Evolutionary conservation across 2,329 filamentous ascomycete species (phyloP).

Genomic region (Nannizziopsis barbatae): DNA sequence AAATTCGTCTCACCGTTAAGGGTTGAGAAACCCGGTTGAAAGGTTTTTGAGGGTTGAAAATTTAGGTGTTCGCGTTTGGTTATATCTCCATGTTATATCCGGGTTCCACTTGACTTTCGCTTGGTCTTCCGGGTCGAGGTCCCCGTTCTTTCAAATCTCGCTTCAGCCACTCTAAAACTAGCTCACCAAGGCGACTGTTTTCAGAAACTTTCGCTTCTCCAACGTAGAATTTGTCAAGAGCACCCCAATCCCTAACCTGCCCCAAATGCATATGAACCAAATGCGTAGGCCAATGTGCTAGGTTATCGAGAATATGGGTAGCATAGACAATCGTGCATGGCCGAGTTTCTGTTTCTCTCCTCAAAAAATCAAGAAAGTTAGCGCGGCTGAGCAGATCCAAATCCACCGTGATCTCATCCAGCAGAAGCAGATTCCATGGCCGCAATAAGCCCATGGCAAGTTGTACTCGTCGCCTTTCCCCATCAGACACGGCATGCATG

Average conservation of each 20-base stretch:
- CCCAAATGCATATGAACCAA: slow-evolving; percentile 92
- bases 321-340: slow-evolving; percentile 92
- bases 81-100: slow-evolving; percentile 9
- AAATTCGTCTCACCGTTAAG: slow-evolving; percentile 15
- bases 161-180: slow-evolving; percentile 79
- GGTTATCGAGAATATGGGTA: slow-evolving; percentile 91
- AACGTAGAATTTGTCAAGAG: slow-evolving; percentile 56
- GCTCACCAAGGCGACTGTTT: slow-evolving; percentile 73
- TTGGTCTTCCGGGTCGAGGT: slow-evolving; percentile 53
- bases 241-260: slow-evolving; percentile 74
- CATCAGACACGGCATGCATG: slow-evolving; percentile 91
- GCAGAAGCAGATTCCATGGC: slow-evolving; percentile 79
- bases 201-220: slow-evolving; percentile 47
- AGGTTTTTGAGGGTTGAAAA: neutral
- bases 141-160: slow-evolving; percentile 69
- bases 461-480: slow-evolving; percentile 82
- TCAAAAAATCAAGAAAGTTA: slow-evolving; percentile 77
- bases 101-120: slow-evolving; percentile 26
- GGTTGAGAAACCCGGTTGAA: slow-evolving; percentile 8
- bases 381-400: slow-evolving; percentile 75
- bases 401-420: slow-evolving; percentile 97
- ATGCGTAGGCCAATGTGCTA: slow-evolving; percentile 90
- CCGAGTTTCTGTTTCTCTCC: slow-evolving; percentile 69
- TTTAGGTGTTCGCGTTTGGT: neutral
- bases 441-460: slow-evolving; percentile 88